Conservation (phyloP, 257 asterid species). For the Penstemon eatonii region DNA sequence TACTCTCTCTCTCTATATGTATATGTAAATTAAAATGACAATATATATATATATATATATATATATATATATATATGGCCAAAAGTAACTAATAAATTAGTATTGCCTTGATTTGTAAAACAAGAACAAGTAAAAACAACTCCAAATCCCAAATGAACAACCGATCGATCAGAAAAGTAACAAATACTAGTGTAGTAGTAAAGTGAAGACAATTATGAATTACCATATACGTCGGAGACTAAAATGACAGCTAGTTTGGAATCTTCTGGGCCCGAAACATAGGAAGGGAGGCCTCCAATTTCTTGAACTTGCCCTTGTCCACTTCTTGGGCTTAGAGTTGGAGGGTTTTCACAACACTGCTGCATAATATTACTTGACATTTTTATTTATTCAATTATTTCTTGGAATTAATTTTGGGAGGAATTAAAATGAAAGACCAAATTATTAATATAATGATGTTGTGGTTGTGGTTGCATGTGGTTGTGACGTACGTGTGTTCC, state of each 20-base stretch:
- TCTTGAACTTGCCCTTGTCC: slow-evolving; percentile 49
- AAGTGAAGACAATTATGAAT: too few species aligned
- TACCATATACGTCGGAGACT: slow-evolving; percentile 62
- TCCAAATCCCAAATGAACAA: not conserved
- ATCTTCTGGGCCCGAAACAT: slow-evolving; percentile 45
- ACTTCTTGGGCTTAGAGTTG: slow-evolving; percentile 30
- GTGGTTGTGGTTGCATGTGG: too few species aligned
- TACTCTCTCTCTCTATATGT: not conserved
- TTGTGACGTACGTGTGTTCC: too few species aligned
- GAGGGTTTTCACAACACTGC: slow-evolving; percentile 60
- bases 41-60: too few species aligned
- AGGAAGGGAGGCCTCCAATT: slow-evolving; percentile 49
- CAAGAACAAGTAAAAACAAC: not conserved
- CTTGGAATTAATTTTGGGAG: too few species aligned
- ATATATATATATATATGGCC: too few species aligned
- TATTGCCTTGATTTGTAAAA: not conserved
- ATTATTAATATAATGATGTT: too few species aligned
- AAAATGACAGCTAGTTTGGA: slow-evolving; percentile 45
- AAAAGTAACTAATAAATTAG: not conserved
- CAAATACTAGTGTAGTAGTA: too few species aligned
- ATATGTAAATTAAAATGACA: too few species aligned
- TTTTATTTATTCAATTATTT: not conserved
- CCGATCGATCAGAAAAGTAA: too few species aligned
- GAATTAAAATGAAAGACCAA: too few species aligned
- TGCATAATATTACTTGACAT: slow-evolving; percentile 42